Evolutionary conservation across 106 monocot species (phyloP).

Genomic region (Acorus calamus): DNA sequence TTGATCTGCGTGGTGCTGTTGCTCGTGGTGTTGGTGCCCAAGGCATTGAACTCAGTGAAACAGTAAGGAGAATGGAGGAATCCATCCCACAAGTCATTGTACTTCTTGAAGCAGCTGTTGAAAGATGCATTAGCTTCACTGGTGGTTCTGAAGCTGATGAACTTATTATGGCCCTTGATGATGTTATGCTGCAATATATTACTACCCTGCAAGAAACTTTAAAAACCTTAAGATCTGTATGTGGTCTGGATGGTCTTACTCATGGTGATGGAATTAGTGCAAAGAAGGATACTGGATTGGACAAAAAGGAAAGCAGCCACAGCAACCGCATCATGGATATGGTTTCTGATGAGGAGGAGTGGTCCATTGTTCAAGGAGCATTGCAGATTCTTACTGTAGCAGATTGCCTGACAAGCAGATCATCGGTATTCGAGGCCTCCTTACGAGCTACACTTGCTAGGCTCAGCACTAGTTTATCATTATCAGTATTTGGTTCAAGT

Average conservation of each 20-base stretch:
- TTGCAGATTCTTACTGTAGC: slow-evolving; percentile 98
- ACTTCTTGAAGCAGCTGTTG: slow-evolving; percentile 88
- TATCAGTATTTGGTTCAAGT: slow-evolving; percentile 43
- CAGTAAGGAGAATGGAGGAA: slow-evolving; percentile 97
- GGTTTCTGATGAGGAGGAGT: slow-evolving; percentile 97
- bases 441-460: slow-evolving; percentile 86
- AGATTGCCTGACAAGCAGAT: slow-evolving; percentile 75
- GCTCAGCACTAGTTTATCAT: slow-evolving; percentile 68
- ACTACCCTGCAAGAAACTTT: slow-evolving; percentile 85
- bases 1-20: slow-evolving; percentile 87
- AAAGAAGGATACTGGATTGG: slow-evolving; percentile 59
- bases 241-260: slow-evolving; percentile 55
- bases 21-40: slow-evolving; percentile 93
- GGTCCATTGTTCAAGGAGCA: slow-evolving; percentile 97
- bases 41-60: slow-evolving; percentile 99
- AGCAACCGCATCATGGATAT: slow-evolving; percentile 49
- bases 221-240: slow-evolving; percentile 74
- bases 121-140: slow-evolving; percentile 92
- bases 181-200: slow-evolving; percentile 76
- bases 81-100: slow-evolving; percentile 82
- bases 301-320: slow-evolving; percentile 56
- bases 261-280: slow-evolving; percentile 36
- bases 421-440: slow-evolving; percentile 97
- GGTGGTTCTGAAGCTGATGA: slow-evolving; percentile 94
- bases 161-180: slow-evolving; percentile 73